Evolutionary conservation across 352 stramenopile genomes (phyloP), one percentile per base, ranked within the genome.

Genomic region (Phytophthora pseudosyringae): DNA sequence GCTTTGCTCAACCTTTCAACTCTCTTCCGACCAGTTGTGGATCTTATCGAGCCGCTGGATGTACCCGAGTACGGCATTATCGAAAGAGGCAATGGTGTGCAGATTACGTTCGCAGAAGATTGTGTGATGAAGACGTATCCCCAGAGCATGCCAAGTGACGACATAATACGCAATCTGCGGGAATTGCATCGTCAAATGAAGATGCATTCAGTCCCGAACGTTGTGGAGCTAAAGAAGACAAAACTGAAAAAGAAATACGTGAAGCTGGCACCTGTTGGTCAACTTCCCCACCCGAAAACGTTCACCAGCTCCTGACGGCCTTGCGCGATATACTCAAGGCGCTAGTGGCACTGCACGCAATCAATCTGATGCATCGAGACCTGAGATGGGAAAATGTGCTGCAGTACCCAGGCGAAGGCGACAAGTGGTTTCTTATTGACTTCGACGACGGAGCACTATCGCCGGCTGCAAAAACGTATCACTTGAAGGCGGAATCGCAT

Each of bases 1-100:
- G 61, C 67, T 5, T 56, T 75, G 44, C 48, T 75, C n/a, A 75
- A 71, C 39, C 50, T 75, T 38, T 71, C 51, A 18, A 67, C 55
- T 53, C 61, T 75, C 13, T 72, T 75, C n/a, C 43, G 10, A n/a
- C 59, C 50, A 43, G 16, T 55, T 61, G 32, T 56, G 33, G 28
- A 44, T 44, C 50, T 51, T 36, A 62, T 62, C 10, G 26, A 28
- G 13, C 43, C 40, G 33, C n/a, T 61, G 13, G 25, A n/a, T 44
- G 32, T 44, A 18, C 41, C 13, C 7, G 50, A 67, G 12, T 67
- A 62, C 33, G 16, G 28, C 7, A 35, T 18, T 38, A 55, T 62
- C 18, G 16, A 44, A 56, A 44, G 32, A 55, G 3, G 1, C 35
- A 67, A 50, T 60, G 50, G 43, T 26, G 59, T 61, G 33, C 11